A percentile compares a stretch with the other conserved stretches of the same genome.
Conservation (phyloP, 768 basidiomycete species). For the Rhodocollybia butyracea region DNA sequence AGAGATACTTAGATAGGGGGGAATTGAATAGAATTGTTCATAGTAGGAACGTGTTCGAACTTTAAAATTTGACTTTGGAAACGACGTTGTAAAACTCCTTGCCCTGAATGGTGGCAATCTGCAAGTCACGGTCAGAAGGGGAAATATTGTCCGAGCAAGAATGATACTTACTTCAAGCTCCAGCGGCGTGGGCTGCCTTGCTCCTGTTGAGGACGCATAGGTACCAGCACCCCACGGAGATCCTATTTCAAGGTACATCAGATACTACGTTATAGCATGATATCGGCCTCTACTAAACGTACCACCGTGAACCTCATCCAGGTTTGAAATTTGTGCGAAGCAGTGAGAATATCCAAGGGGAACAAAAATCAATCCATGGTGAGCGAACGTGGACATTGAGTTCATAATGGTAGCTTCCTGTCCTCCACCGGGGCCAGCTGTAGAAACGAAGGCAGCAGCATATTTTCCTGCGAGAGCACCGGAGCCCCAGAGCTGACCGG, state of each 20-base stretch:
- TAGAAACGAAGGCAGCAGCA: conserved; percentile 71
- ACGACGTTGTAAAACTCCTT: conserved; percentile 46
- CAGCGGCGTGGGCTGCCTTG: conserved; percentile 43
- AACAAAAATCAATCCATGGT: conserved; percentile 72
- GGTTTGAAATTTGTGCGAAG: conserved; percentile 37
- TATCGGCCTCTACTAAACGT: no score
- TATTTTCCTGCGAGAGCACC: conserved; percentile 73
- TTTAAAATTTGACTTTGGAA: conserved; percentile 28
- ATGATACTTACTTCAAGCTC: conserved; percentile 30
- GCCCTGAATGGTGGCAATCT: conserved; percentile 39
- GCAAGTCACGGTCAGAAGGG: background rate
- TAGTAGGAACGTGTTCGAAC: no score
- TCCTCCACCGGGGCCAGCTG: conserved; percentile 75
- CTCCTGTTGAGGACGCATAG: conserved; percentile 42
- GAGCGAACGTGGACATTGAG: conserved; percentile 55
- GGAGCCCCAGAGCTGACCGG: conserved; percentile 59
- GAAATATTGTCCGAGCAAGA: background rate
- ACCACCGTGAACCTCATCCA: conserved; percentile 59
- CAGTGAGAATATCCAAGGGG: conserved; percentile 66
- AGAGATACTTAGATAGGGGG: no score
- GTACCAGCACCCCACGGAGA: conserved; percentile 80
- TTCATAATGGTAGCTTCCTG: conserved; percentile 61
- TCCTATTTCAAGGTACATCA: conserved; percentile 40
- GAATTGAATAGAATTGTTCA: no score
- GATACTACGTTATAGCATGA: no score